Base-by-base conservation (phyloP, 1,284 basidiomycete genomes). In the Mrakiaceae sp. region DNA sequence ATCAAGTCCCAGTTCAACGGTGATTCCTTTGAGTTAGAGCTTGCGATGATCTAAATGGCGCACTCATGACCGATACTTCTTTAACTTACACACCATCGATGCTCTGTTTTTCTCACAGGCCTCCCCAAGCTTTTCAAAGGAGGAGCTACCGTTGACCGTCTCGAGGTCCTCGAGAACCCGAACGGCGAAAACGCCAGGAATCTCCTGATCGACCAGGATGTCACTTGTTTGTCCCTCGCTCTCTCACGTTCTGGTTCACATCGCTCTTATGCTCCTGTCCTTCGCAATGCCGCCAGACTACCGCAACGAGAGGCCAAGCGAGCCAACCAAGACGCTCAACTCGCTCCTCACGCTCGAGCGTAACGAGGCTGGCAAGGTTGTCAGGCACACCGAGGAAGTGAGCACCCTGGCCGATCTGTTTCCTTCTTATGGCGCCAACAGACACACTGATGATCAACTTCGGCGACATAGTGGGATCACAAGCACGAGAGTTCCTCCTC, bases 261-360 rank as follows among this genome's bases (percentile, higher is more conserved):
- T 27, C 27, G 27, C 27, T 51, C 49, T 11, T 51, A 51, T 51
- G 11, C 27, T 51, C 49, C 49, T 51, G 49, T 11, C 49, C 11
- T 27, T 27, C 27, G 27, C 27, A 27, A 27, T 27, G 27, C 27
- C n/a, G 4, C 16, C 60, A 61, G 60, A 63, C 42, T 53, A 63
- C 48, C 16, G 55, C 12, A 63, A 63, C 40, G 59, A 60, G 40
- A 10, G 57, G 40, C 50, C 56, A 42, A 42, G 39, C 51, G 53
- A 47, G 8, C 44, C 54, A 8, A 56, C 61, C 53, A 63, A 63
- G 61, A 63, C 61, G 10, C 43, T 63, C 43, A 63, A 63, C 61
- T 49, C 46, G 2, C 55, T 63, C 1, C 39, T 63, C 8, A 63
- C 61, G n/a, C 53, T 63, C 16, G 53, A 63, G 48, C n/a, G 61